Evolutionary conservation across 106 monocot species (phyloP), one percentile per base, ranked within the genome.

Genomic region (Allium fistulosum): DNA sequence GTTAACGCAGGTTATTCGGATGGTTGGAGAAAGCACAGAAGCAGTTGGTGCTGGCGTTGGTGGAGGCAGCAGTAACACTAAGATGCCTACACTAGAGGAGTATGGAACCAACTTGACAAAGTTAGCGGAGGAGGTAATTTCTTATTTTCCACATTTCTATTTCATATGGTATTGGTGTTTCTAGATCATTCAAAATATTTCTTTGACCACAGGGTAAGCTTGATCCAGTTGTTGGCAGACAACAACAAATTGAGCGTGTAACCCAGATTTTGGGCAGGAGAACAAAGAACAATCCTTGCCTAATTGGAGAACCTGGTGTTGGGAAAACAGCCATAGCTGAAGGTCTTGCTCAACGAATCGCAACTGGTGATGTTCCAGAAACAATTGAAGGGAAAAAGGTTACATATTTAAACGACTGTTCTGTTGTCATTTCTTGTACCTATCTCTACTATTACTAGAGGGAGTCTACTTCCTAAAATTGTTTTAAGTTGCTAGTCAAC

Each of bases 11-110:
- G 75, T 75, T 53, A 75, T 75, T 62, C 68, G 75, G 11, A 75
- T 75, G 75, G 75, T 75, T 75, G 75, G 75, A 55, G 75, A 75
- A 53, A 75, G 75, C 62, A 75, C 75, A 52, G 75, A 75, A 75
- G 75, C 75, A 51, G 75, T 75, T 61, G 75, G 75, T 53, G 75
- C 75, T 56, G 75, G 75, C 10, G 75, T 75, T 27, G 75, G 75
- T 53, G 75, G 75, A 46, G 75, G 75, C 67, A 75, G 68, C 62
- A 75, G 75, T 75, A 69, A 69, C 9, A 75, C 68, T 26, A 75
- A 75, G 69, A 75, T 69, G 75, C 75, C 75, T 46, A 75, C 75
- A 47, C 75, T 75, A 48, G 75, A 75, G 62, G 75, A 75, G 14
- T 75, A 75, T 55, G 75, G 75, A 58, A 75, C 75, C 62, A 75